Evolutionary conservation across 2,329 filamentous ascomycete species (phyloP).

Genomic region (Apiospora rasikravindrae): DNA sequence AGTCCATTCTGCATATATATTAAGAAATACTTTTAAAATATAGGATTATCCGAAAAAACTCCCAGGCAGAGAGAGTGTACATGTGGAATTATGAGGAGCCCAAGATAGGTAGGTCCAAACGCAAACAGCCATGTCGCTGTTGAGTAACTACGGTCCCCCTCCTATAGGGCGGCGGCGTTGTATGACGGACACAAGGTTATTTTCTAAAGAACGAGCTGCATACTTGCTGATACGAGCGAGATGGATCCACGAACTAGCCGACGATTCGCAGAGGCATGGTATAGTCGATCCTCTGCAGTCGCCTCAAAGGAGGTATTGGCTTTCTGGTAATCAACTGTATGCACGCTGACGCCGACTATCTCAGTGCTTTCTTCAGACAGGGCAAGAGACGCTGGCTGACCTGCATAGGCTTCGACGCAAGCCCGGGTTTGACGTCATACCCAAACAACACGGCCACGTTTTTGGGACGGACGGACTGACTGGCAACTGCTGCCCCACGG

Average conservation of each 20-base stretch:
- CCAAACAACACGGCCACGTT: not conserved
- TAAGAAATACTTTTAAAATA: not conserved
- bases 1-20: too few relatives aligned
- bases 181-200: not conserved
- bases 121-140: not conserved
- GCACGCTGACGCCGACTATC: not conserved
- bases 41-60: too few relatives aligned
- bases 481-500: not conserved
- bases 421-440: conserved; percentile 5
- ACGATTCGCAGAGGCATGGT: not conserved
- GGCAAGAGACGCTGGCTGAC: not conserved
- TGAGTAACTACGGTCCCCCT: not conserved
- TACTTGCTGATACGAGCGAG: not conserved
- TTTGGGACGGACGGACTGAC: not conserved
- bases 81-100: too few relatives aligned
- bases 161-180: not conserved
- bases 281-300: not conserved
- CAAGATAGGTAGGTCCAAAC: not conserved
- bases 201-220: not conserved
- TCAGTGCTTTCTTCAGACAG: not conserved
- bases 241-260: not conserved
- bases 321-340: not conserved
- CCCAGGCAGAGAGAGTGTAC: too few relatives aligned
- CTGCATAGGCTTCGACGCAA: not conserved
- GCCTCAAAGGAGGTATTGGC: not conserved